phyloP scores from a whole-genome alignment of 768 basidiomycete species.

The Symmetrospora coprosmae region DNA sequence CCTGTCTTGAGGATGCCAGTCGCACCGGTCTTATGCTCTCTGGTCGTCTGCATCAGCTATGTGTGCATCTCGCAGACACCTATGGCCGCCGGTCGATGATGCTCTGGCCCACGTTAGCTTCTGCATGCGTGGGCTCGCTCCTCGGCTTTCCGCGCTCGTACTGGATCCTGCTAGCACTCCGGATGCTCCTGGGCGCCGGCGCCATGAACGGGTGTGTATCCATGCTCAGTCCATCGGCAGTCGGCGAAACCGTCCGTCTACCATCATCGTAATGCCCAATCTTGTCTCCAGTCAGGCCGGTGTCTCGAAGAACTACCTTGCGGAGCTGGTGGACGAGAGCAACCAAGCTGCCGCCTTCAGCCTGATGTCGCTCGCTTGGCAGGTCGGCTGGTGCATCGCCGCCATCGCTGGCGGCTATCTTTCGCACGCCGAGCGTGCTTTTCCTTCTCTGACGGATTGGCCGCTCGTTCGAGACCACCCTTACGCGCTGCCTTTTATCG shows the following conservation, averaged over 20 bases:
- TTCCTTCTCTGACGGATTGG: neutral
- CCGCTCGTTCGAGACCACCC: neutral
- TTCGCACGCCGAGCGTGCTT: neutral
- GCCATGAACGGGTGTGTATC: neutral
- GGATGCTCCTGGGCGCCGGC: neutral
- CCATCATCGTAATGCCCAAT: neutral
- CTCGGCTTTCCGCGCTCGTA: neutral
- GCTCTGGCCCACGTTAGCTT: neutral
- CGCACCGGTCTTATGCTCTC: neutral
- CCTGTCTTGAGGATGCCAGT: neutral
- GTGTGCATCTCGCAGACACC: constrained; percentile 1
- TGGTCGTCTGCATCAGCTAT: neutral
- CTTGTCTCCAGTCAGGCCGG: neutral
- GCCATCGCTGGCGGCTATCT: neutral
- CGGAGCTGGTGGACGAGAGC: constrained; percentile 2
- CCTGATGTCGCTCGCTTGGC: constrained; percentile 5
- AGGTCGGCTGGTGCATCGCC: constrained; percentile 2
- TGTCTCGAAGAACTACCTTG: constrained; percentile 1
- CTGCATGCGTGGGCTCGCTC: neutral
- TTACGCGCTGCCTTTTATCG: neutral
- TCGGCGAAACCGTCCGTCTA: no score
- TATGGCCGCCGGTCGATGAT: neutral
- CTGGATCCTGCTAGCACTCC: neutral
- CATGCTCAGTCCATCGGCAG: neutral
- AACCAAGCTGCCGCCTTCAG: constrained; percentile 6